Evolutionary conservation across 2,329 filamentous ascomycete species (phyloP), one percentile per base, ranked within the genome.

Genomic region (Thelonectria blattea): DNA sequence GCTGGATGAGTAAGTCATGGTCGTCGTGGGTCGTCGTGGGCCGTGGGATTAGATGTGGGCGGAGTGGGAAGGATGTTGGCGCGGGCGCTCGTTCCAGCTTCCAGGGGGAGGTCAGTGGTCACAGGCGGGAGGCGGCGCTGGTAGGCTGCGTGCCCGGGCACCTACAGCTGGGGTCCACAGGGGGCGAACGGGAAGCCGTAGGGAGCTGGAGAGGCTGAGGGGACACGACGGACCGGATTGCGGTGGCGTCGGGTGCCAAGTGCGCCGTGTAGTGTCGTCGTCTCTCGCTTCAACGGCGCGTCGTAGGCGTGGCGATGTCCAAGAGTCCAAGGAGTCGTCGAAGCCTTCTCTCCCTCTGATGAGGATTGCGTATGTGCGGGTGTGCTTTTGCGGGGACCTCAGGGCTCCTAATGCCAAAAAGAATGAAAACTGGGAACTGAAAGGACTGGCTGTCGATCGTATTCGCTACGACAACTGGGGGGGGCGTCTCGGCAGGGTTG

Each of bases 1-100:
- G 67, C 62, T 72, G 63, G 67, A 68, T 68, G 65, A 71, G 66
- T 72, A 74, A 71, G 74, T 74, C 75, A 76, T 77, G 65, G 61
- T 65, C 52, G 65, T 59, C 41, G 66, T 65, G 66, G 67, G 68
- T 65, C 63, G 52, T 64, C 59, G 67, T 64, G 68, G 68, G 68
- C 65, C 65, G 70, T 69, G 67, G 67, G 57, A 63, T 45, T 20
- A 45, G 42, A 20, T 6, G 66, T 70, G 63, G 63, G 68, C 68
- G 52, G 34, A 47, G 42, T 42, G 53, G 41, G 52, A 20, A 30
- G 50, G 27, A 30, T 8, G 27, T 43, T 39, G 39, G 37, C 22
- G 42, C 52, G 34, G 34, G 5, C 32, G 32, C 32, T 34, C 32
- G 32, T 34, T 34, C 32, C 32, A 34, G 32, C 34, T 37, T 65